Evolutionary conservation across 2,329 filamentous ascomycete genomes (phyloP).

Genomic region (Neonectria magnoliae): DNA sequence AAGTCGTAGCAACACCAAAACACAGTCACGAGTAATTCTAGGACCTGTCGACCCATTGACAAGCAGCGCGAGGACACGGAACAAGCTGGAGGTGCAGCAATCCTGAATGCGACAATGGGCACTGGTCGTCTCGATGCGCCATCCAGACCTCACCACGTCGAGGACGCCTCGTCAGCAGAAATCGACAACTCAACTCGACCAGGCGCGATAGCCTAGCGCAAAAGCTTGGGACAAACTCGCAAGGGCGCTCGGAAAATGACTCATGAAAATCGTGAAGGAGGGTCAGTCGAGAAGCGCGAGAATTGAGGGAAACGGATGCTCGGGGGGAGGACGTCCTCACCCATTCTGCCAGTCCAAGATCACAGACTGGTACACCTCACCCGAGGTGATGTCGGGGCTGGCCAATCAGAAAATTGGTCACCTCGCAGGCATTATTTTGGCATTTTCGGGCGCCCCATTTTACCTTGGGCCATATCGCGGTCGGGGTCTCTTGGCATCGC

Average conservation of each 20-base stretch:
- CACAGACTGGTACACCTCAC: conserved; percentile 47
- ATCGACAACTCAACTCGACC: conserved; percentile 31
- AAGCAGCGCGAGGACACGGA: conserved; percentile 19
- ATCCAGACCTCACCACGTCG: conserved; percentile 29
- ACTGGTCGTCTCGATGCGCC: conserved; percentile 34
- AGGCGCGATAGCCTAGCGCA: conserved; percentile 29
- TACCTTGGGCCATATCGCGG: conserved; percentile 41
- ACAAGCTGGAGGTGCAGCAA: conserved; percentile 35
- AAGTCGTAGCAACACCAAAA: conserved; percentile 25
- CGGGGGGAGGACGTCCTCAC: conserved; percentile 44
- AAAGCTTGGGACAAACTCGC: conserved; percentile 35
- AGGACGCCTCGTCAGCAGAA: conserved; percentile 23
- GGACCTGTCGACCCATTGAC: conserved; percentile 25
- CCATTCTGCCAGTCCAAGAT: conserved; percentile 45
- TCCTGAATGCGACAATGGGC: conserved; percentile 47
- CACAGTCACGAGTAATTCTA: conserved; percentile 24
- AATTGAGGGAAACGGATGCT: conserved; percentile 43
- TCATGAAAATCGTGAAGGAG: conserved; percentile 45
- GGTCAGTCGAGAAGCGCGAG: conserved; percentile 41
- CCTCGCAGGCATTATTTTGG: conserved; percentile 48
- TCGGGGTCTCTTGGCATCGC: conserved; percentile 37
- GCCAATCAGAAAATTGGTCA: conserved; percentile 55
- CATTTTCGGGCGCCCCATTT: conserved; percentile 48
- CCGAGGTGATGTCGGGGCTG: conserved; percentile 46
- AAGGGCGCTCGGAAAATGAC: conserved; percentile 43